Conservation (phyloP, 2,329 filamentous ascomycete species). For the Venturia pyrina region DNA sequence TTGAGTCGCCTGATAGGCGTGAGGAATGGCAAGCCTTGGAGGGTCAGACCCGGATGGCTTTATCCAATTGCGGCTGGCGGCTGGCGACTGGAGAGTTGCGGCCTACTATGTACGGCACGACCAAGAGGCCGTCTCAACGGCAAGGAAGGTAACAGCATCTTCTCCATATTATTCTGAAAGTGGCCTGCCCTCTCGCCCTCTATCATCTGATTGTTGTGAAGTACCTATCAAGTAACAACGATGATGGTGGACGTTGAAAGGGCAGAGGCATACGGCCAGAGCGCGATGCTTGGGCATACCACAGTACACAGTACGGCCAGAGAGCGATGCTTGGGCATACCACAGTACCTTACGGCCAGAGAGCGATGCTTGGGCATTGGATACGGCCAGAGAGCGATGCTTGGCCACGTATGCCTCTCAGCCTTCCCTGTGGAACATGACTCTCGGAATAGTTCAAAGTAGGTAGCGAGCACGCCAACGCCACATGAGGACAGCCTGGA, state of each 20-base stretch:
- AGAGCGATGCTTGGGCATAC: too few species aligned
- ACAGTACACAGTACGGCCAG: too few species aligned
- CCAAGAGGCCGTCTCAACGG: neutral
- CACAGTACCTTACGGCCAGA: too few species aligned
- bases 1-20: neutral
- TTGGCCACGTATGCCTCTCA: slow-evolving; percentile 2
- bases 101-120: neutral
- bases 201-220: too few species aligned
- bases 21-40: neutral
- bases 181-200: too few species aligned
- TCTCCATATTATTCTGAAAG: too few species aligned
- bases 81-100: neutral
- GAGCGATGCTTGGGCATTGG: too few species aligned
- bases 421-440: neutral
- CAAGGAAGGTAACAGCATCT: neutral
- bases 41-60: neutral
- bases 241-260: neutral
- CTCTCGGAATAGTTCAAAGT: neutral
- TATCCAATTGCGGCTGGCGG: neutral
- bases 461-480: neutral
- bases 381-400: neutral
- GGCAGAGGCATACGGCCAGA: neutral
- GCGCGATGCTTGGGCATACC: neutral
- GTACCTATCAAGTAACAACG: neutral
- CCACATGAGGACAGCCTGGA: neutral